Base-by-base conservation (phyloP, 1,139 yeast genomes). In the Geotrichum macrosporum region DNA sequence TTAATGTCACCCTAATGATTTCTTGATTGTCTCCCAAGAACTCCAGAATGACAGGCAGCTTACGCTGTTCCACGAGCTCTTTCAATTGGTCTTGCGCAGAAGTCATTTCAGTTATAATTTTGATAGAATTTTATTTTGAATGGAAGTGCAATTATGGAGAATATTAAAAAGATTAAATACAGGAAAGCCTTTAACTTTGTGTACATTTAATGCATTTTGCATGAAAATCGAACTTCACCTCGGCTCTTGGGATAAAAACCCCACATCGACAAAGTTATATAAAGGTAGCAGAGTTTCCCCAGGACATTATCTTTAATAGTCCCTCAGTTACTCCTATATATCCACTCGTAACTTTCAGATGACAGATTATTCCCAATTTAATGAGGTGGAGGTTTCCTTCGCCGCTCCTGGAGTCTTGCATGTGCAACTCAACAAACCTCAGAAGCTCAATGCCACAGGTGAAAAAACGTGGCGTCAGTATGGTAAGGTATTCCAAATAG, bases 371-470 rank as follows among this genome's bases (percentile, higher is more conserved):
- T 20, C 46, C 3, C 33, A 42, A 15, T 39, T 46, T 30, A 35
- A 40, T 10, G 37, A 50, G n/a, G 33, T 50, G 4, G 26, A 16
- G 10, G 57, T 57, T 8, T 37, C 55, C 6, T 42, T 48, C 31
- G 36, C 61, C 61, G 51, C 48, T 13, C 68, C 70, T 5, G 80
- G 77, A 1, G 75, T 83, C 22, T 70, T 74, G 30, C 83, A 80
- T 50, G 74, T 84, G 30, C 75, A 78, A 59, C 69, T 81, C 62
- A 79, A 83, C 66, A 78, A 85, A 48, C 84, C 88, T 6, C 68
- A 73, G 55, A 66, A 70, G 2, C 69, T 78, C 53, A 84, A 84
- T 59, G 81, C 89, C 0, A 78, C 78, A 58, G 68, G 74, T 47
- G 74, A 72, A 48, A 65, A 64, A 48, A 46, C 40, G 2, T 41